A percentile compares a stretch with the other conserved stretches of the same genome.
phyloP scores from a whole-genome alignment of 495 filamentous ascomycete species.

The Thermochaetoides thermophila region DNA sequence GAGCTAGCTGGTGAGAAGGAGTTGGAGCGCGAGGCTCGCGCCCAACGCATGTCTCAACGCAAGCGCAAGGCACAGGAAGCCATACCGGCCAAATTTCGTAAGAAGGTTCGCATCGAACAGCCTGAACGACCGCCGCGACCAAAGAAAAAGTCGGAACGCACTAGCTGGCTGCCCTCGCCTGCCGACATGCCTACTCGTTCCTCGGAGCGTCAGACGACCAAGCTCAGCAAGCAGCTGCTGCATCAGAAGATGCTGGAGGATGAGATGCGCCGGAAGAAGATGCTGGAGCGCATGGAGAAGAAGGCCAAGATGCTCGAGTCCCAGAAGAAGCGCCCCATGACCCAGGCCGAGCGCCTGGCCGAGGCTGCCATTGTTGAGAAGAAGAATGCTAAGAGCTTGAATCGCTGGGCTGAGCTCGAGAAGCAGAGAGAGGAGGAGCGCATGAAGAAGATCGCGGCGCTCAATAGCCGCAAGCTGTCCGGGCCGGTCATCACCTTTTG shows the following conservation, averaged over 20 bases:
- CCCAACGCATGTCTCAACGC: slow-evolving; percentile 33
- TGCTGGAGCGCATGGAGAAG: slow-evolving; percentile 74
- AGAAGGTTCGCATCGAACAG: slow-evolving; percentile 40
- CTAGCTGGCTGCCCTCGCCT: slow-evolving; percentile 70
- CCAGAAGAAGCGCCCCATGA: slow-evolving; percentile 63
- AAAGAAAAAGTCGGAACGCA: slow-evolving; percentile 86
- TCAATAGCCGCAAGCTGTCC: slow-evolving; percentile 71
- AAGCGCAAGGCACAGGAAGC: slow-evolving; percentile 65
- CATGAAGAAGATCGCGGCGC: slow-evolving; percentile 61
- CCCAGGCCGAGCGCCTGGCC: slow-evolving; percentile 71
- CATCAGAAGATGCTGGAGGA: slow-evolving; percentile 71
- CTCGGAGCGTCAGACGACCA: slow-evolving; percentile 70
- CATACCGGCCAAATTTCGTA: slow-evolving; percentile 37
- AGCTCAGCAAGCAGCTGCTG: slow-evolving; percentile 69
- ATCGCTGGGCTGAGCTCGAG: slow-evolving; percentile 86
- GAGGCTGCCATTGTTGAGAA: slow-evolving; percentile 75
- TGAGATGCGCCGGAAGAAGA: slow-evolving; percentile 62
- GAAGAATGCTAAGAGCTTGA: slow-evolving; percentile 78
- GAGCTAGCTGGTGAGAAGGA: slow-evolving; percentile 55
- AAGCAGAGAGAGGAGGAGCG: slow-evolving; percentile 71
- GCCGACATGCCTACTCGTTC: slow-evolving; percentile 70
- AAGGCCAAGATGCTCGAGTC: slow-evolving; percentile 67
- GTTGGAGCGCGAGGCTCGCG: slow-evolving; percentile 44
- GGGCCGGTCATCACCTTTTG: slow-evolving; percentile 87
- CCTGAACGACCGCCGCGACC: slow-evolving; percentile 39